These are phyloP conservation scores for Tetraselmis chui DNA, from an alignment of 139 green algal genomes.

Conservation along the genomic window DNA sequence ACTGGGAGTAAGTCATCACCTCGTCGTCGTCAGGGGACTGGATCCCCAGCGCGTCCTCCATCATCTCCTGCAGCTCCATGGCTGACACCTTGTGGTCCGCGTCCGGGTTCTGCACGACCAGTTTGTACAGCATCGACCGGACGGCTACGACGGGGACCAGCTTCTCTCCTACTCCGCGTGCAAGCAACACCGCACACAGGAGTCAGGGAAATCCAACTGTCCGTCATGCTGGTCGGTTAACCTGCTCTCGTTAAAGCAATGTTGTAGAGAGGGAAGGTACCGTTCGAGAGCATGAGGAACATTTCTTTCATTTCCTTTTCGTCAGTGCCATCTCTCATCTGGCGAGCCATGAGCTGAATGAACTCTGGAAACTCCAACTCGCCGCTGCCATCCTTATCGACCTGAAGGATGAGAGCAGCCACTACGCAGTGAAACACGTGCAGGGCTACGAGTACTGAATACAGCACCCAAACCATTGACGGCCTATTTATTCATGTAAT, in stretches of 20 bases:
- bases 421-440: too few relatives aligned
- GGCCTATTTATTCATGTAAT: too few relatives aligned
- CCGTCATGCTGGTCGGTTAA: too few relatives aligned
- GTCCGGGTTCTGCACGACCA: background rate
- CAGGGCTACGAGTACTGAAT: too few relatives aligned
- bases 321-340: background rate
- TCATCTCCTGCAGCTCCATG: background rate
- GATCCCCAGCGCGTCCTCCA: background rate
- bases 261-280: too few relatives aligned
- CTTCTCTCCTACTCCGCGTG: background rate
- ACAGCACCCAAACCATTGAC: too few relatives aligned
- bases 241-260: too few relatives aligned
- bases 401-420: background rate
- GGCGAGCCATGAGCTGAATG: background rate
- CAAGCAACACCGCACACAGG: too few relatives aligned
- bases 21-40: background rate
- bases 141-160: background rate
- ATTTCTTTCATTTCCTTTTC: background rate
- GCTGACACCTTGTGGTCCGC: background rate
- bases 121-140: background rate
- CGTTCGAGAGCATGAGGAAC: background rate
- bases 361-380: background rate
- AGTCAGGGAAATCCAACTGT: too few relatives aligned
- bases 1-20: background rate
- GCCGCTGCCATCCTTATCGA: background rate